Base-by-base conservation (phyloP, 192 early-diverging fungal genomes). In the Bifiguratus adelaidae region DNA sequence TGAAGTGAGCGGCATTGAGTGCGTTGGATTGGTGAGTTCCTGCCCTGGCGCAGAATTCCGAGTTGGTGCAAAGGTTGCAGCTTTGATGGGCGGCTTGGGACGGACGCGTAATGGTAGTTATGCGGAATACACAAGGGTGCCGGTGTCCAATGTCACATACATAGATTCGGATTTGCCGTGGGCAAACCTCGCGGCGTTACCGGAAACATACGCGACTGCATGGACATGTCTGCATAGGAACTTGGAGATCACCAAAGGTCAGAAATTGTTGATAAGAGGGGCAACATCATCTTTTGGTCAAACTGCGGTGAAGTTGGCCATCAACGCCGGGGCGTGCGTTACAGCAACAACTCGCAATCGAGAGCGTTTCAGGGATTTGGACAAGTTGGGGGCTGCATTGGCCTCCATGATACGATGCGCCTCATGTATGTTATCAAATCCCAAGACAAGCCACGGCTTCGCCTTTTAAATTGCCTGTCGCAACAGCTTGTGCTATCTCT, bases 241-340 rank as follows among this genome's bases (percentile, higher is more conserved):
- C n/a, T 42, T 42, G 41, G 41, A 42, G 22, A 9, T 42, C 22
- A 42, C 22, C 22, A 42, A 42, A 25, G 41, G 41, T 2, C 41
- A 42, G 26, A 42, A 20, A 9, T 4, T 42, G 41, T 9, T 42
- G 22, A 42, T 42, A 25, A 20, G 41, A 9, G 41, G 41, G 26
- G 41, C 41, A 25, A 42, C 41, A 13, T 42, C 41, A 22, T 42
- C 41, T 42, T 42, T 42, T 13, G 41, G 41, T 25, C 41, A 42
- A 42, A 25, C 41, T 25, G 41, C 41, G 22, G 41, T 42, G 4
- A 42, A 42, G 5, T 25, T 42, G 22, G 41, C 41, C 22, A 25
- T 42, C 22, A 42, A 42, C n/a, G 41, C 41, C 9, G 41, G 41
- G 26, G 41, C 41, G 16, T 25, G 26, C 22, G 41, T 42, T 25